Evolutionary conservation across 257 asterid species (phyloP).

Genomic region (Gentiana straminea): DNA sequence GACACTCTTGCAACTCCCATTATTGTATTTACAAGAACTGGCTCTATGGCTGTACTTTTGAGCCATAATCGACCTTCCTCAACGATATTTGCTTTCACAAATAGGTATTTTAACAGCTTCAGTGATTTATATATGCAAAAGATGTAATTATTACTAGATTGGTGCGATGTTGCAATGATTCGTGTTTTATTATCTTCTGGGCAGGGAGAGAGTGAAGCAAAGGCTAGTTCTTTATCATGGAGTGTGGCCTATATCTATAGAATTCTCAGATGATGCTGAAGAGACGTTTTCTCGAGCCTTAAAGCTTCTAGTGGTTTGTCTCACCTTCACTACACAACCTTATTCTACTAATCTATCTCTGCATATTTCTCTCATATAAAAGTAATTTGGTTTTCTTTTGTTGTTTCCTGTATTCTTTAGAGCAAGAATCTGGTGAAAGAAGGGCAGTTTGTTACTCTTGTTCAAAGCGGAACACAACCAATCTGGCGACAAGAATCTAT

Average conservation of each 20-base stretch:
- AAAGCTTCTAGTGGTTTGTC: constrained; percentile 64
- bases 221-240: constrained; percentile 84
- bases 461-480: constrained; percentile 98
- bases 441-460: constrained; percentile 85
- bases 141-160: no score
- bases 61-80: constrained; percentile 88
- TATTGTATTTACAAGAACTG: constrained; percentile 96
- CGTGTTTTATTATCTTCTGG: background rate
- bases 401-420: constrained; percentile 21
- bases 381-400: constrained; percentile 1
- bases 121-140: no score
- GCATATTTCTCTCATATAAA: background rate
- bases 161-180: background rate
- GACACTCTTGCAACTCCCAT: constrained; percentile 76
- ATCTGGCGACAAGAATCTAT: constrained; percentile 94
- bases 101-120: constrained; percentile 39
- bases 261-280: constrained; percentile 78
- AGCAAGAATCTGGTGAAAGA: constrained; percentile 53
- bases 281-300: constrained; percentile 85
- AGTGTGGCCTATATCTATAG: constrained; percentile 79
- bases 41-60: constrained; percentile 77
- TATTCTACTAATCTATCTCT: background rate
- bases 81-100: constrained; percentile 80
- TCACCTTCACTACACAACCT: constrained; percentile 5
- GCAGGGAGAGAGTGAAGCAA: constrained; percentile 89